Conservation (phyloP, 148 eudicot genomes). For the Cornus kousa region DNA sequence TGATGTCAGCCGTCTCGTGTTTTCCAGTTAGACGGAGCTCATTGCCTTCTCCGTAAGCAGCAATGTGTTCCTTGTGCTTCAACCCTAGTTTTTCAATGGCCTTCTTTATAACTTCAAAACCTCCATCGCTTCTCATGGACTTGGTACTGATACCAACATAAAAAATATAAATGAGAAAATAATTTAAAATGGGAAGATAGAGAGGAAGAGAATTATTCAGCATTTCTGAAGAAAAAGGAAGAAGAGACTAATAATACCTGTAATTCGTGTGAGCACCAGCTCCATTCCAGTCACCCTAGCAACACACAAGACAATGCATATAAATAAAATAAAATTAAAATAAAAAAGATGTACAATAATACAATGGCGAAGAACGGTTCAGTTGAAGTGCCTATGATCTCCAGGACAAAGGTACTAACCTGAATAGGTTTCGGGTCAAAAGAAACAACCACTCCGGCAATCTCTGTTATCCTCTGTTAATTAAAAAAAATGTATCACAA, state of each 20-base stretch:
- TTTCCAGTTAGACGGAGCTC: slow-evolving; percentile 57
- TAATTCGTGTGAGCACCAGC: slow-evolving; percentile 65
- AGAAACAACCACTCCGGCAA: slow-evolving; percentile 44
- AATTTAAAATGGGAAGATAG: no score
- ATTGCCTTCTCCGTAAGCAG: slow-evolving; percentile 59
- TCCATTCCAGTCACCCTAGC: slow-evolving; percentile 63
- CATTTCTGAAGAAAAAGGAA: background rate
- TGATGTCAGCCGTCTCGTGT: slow-evolving; percentile 55
- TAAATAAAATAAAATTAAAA: background rate
- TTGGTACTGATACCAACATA: slow-evolving; percentile 10
- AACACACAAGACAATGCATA: background rate
- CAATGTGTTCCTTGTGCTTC: slow-evolving; percentile 54
- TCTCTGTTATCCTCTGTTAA: slow-evolving; percentile 54
- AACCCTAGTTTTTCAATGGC: slow-evolving; percentile 53
- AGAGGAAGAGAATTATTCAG: background rate
- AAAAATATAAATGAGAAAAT: background rate
- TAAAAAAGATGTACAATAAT: no score
- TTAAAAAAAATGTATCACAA: background rate
- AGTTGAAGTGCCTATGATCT: no score
- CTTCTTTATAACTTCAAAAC: slow-evolving; percentile 42
- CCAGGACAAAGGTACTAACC: slow-evolving; percentile 17
- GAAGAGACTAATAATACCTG: slow-evolving; percentile 24
- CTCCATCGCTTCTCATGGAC: slow-evolving; percentile 30
- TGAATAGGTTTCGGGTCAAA: slow-evolving; percentile 56
- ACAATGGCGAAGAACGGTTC: no score